Conservation (phyloP, 768 basidiomycete species). For the Aureoboletus auriporus region DNA sequence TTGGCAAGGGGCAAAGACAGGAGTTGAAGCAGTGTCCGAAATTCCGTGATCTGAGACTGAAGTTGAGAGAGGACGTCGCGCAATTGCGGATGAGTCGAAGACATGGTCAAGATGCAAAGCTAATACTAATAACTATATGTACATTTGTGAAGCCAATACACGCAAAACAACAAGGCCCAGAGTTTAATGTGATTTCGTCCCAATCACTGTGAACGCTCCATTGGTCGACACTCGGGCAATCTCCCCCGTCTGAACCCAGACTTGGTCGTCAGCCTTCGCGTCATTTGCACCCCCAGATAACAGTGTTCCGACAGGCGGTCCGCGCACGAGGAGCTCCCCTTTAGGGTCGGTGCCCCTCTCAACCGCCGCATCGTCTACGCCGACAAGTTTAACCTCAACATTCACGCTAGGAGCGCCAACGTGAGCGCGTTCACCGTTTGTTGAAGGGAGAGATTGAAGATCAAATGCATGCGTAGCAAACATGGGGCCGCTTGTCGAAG, state of each 20-base stretch:
- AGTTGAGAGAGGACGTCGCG: slow-evolving; percentile 40
- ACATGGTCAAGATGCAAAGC: slow-evolving; percentile 4
- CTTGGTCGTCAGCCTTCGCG: slow-evolving; percentile 37
- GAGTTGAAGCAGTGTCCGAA: slow-evolving; percentile 50
- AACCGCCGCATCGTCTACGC: slow-evolving; percentile 59
- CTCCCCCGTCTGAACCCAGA: slow-evolving; percentile 45
- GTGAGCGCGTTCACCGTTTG: slow-evolving; percentile 36
- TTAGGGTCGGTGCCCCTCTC: slow-evolving; percentile 65
- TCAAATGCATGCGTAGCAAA: slow-evolving; percentile 84
- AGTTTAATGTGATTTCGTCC: slow-evolving; percentile 5
- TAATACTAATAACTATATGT: background rate
- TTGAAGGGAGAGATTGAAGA: slow-evolving; percentile 63
- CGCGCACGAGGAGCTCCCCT: slow-evolving; percentile 60
- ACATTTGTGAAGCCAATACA: background rate
- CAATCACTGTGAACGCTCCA: slow-evolving; percentile 52
- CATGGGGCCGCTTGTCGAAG: slow-evolving; percentile 68
- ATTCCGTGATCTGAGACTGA: slow-evolving; percentile 43
- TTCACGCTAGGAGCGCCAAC: slow-evolving; percentile 84
- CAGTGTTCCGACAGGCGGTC: slow-evolving; percentile 65
- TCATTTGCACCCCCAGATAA: slow-evolving; percentile 26
- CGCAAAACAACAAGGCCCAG: background rate
- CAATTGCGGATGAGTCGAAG: slow-evolving; percentile 11
- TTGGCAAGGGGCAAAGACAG: slow-evolving; percentile 55
- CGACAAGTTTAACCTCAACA: slow-evolving; percentile 75
- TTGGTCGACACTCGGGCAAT: slow-evolving; percentile 55